Evolutionary conservation across 192 early-diverging fungal species (phyloP), one percentile per base, ranked within the genome.

Genomic region (Podila minutissima): DNA sequence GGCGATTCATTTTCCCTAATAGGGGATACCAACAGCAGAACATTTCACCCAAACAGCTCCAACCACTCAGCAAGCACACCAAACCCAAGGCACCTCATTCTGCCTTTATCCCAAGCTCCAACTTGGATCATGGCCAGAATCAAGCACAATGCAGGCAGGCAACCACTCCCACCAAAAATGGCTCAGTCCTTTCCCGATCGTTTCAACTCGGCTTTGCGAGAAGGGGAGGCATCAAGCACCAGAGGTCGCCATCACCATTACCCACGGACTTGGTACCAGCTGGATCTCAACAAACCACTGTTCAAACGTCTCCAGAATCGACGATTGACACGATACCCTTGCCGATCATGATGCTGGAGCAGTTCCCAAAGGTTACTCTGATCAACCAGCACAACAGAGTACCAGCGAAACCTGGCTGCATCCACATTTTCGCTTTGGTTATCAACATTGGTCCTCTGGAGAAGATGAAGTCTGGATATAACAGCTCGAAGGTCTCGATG

Each of bases 341-440:
- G 9, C 74, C 74, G n/a, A 31, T 7, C 0, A 15, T 58, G 4
- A 33, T 75, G 0, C 24, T 69, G 5, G 64, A 69, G 24, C 38
- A 38, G 15, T 37, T 38, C 8, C 17, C 60, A 9, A 75, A 75
- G 31, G 37, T 69, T 6, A 69, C 61, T 0, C 62, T 66, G 8
- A 67, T 75, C 53, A 66, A 74, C n/a, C 41, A 58, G 17, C 57
- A 68, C 28, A 69, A 64, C 28, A 58, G 62, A 31, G 33, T 66
- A 8, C 74, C 61, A 2, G 60, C 29, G 22, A 75, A 69, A 37
- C 38, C 26, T 9, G 74, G 74, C n/a, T 61, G 65, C 0, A 68
- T 69, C 50, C 66, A 69, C 17, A 46, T 64, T 19, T 53, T 75
- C 20, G 74, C 13, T 1, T 61, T 75, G 12, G 48, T 69, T 10